phyloP scores from a whole-genome alignment of 495 filamentous ascomycete species.

The Lichenothelia convexa region DNA sequence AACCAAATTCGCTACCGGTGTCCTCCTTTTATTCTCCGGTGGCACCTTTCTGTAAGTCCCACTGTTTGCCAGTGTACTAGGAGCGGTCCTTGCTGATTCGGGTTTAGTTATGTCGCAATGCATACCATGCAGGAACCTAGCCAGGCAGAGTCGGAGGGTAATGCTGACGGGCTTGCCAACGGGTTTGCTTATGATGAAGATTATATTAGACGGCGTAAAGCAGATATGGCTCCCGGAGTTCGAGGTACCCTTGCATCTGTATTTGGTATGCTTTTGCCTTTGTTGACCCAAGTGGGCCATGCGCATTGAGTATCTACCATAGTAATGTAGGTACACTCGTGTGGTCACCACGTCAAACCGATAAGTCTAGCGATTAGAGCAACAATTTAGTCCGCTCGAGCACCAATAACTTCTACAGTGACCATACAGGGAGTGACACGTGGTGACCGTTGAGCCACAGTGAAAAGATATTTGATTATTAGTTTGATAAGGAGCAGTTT shows the following conservation, averaged over 20 bases:
- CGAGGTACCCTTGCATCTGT: too few relatives aligned
- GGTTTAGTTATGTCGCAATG: slow-evolving; percentile 81
- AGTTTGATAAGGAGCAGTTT: too few relatives aligned
- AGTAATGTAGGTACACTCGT: too few relatives aligned
- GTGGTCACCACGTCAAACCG: too few relatives aligned
- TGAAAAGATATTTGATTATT: too few relatives aligned
- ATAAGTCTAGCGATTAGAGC: too few relatives aligned
- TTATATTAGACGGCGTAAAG: slow-evolving; percentile 23
- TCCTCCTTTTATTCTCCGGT: slow-evolving; percentile 76
- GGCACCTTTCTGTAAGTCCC: slow-evolving; percentile 78
- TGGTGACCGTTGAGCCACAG: too few relatives aligned
- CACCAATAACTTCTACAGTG: too few relatives aligned
- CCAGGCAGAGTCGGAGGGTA: slow-evolving; percentile 8
- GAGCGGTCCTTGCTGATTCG: slow-evolving; percentile 5
- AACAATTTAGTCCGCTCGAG: too few relatives aligned
- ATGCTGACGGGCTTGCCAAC: slow-evolving; percentile 8
- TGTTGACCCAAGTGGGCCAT: slow-evolving; percentile 82
- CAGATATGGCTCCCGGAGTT: slow-evolving; percentile 48
- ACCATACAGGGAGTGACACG: too few relatives aligned
- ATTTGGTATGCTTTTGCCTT: slow-evolving; percentile 74
- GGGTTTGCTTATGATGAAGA: background rate
- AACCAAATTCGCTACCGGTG: slow-evolving; percentile 76
- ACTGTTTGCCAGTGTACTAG: background rate
- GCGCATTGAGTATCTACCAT: too few relatives aligned
- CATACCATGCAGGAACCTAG: slow-evolving; percentile 82